phyloP scores from a whole-genome alignment of 306 rosid genomes.

The Citrullus mucosospermus region DNA sequence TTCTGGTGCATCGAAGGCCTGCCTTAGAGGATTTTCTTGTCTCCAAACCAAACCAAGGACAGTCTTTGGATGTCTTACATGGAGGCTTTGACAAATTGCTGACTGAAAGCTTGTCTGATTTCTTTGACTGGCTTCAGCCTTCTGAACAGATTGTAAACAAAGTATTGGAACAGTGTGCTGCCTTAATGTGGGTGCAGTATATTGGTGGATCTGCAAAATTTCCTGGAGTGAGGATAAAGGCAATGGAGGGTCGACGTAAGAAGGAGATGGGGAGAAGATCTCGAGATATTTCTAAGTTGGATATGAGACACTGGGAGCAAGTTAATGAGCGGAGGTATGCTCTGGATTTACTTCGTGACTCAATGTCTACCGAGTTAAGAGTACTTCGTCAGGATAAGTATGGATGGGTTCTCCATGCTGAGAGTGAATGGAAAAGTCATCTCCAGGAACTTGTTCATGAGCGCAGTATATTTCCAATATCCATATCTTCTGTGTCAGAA shows the following conservation, averaged over 20 bases:
- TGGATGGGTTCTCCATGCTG: conserved; percentile 99
- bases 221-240: conserved; percentile 96
- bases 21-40: conserved; percentile 85
- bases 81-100: conserved; percentile 89
- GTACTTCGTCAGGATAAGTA: conserved; percentile 98
- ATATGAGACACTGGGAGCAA: conserved; percentile 89
- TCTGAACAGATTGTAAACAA: conserved; percentile 58
- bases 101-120: conserved; percentile 59
- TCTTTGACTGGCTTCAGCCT: conserved; percentile 78
- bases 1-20: conserved; percentile 87
- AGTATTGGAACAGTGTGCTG: conserved; percentile 86
- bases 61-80: conserved; percentile 68
- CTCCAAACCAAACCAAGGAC: conserved; percentile 82
- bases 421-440: conserved; percentile 97
- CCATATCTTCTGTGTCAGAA: conserved; percentile 35
- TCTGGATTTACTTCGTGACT: conserved; percentile 79
- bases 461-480: conserved; percentile 77
- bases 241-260: conserved; percentile 88
- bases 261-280: conserved; percentile 85
- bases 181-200: conserved; percentile 95
- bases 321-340: conserved; percentile 93
- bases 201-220: conserved; percentile 81
- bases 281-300: conserved; percentile 68
- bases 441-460: conserved; percentile 95
- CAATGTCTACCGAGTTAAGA: conserved; percentile 94